These are phyloP conservation scores for Didymella pomorum DNA, from an alignment of 2,329 filamentous ascomycete genomes.

Conservation along the genomic window DNA sequence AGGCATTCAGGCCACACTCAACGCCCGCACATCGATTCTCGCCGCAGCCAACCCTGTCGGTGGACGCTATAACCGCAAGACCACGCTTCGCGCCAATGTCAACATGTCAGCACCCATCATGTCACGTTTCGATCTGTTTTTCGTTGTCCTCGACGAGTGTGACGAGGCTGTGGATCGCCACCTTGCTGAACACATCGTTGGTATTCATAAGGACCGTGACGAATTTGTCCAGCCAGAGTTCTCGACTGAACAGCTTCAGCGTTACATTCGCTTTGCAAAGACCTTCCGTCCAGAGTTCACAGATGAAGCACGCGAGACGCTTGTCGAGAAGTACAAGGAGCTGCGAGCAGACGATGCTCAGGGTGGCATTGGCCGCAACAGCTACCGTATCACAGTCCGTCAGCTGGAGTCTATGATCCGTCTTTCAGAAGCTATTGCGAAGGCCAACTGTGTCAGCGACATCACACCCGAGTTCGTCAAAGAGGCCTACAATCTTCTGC, in stretches of 20 bases:
- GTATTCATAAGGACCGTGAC: constrained; percentile 90
- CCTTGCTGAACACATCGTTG: constrained; percentile 92
- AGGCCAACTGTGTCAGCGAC: constrained; percentile 94
- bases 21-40: constrained; percentile 92
- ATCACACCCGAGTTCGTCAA: constrained; percentile 84
- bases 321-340: constrained; percentile 96
- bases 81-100: constrained; percentile 90
- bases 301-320: constrained; percentile 80
- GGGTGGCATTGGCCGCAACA: constrained; percentile 91
- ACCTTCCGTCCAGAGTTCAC: constrained; percentile 96
- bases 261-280: constrained; percentile 94
- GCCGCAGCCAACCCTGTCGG: constrained; percentile 96
- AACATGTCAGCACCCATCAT: constrained; percentile 99
- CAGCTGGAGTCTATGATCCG: constrained; percentile 97
- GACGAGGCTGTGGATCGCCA: constrained; percentile 91
- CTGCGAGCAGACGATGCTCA: constrained; percentile 91
- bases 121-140: constrained; percentile 99
- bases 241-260: constrained; percentile 93
- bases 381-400: constrained; percentile 95
- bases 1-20: constrained; percentile 96
- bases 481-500: constrained; percentile 88
- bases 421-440: constrained; percentile 95
- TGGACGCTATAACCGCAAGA: constrained; percentile 96
- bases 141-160: constrained; percentile 95
- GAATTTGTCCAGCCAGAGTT: constrained; percentile 92